A percentile compares a stretch with the other conserved stretches of the same genome.
phyloP scores from a whole-genome alignment of 1,284 basidiomycete genomes.

The Heterobasidion annosum region DNA sequence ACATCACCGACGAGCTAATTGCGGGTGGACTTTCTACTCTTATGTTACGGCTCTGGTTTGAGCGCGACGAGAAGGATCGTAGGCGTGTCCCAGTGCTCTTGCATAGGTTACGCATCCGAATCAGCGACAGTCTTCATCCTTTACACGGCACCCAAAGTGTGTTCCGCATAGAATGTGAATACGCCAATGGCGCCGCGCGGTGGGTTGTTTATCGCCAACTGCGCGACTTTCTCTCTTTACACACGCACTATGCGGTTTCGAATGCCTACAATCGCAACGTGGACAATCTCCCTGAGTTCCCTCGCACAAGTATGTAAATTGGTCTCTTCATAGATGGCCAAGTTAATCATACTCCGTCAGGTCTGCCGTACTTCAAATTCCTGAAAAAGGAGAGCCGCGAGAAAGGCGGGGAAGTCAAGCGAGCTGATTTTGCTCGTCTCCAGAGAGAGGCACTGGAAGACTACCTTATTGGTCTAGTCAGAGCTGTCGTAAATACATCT shows the following conservation, averaged over 20 bases:
- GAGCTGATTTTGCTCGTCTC: conserved; percentile 69
- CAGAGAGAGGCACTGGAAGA: conserved; percentile 82
- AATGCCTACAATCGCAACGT: conserved; percentile 68
- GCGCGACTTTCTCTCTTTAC: conserved; percentile 86
- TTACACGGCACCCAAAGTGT: conserved; percentile 72
- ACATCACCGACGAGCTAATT: conserved; percentile 81
- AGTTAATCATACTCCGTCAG: conserved; percentile 24
- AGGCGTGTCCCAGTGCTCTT: conserved; percentile 83
- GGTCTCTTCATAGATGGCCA: not conserved
- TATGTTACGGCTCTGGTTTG: conserved; percentile 85
- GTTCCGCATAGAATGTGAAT: conserved; percentile 94
- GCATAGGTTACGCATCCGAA: conserved; percentile 76
- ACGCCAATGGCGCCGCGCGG: conserved; percentile 88
- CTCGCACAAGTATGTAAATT: conserved; percentile 65
- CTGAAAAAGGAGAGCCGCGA: conserved; percentile 50
- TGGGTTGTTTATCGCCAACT: conserved; percentile 97
- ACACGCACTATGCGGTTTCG: conserved; percentile 86
- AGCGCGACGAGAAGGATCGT: conserved; percentile 82
- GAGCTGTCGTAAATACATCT: conserved; percentile 64
- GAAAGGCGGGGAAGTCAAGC: conserved; percentile 40
- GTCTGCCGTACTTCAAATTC: conserved; percentile 85
- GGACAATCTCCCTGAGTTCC: conserved; percentile 88
- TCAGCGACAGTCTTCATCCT: conserved; percentile 83
- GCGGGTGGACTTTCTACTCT: conserved; percentile 75
- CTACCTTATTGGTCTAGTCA: conserved; percentile 85